Evolutionary conservation across 345 rosid species (phyloP), one percentile per base, ranked within the genome.

Genomic region (Pugionium cornutum): DNA sequence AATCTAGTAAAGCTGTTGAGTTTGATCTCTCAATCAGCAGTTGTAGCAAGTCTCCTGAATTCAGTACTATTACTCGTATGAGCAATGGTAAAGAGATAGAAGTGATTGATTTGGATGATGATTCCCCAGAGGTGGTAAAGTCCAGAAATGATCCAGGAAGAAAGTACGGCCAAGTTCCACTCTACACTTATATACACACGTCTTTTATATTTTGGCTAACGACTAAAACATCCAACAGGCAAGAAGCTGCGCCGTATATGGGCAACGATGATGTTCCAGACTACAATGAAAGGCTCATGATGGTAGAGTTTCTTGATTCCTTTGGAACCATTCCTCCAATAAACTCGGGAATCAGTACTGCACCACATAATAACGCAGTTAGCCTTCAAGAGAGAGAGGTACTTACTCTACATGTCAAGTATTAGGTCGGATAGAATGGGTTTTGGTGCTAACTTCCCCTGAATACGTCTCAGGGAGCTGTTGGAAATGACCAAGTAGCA

Each of bases 71-170:
- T 73, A 78, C 83, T 50, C 76, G 50, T 65, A 64, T 76, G 69
- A 75, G 75, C 71, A 77, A 77, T 70, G 82, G 78, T 64, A 87
- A 81, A 73, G 91, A 74, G 73, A 83, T 94, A 62, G 97, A 94
- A 82, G 81, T 94, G 68, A 94, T 94, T 79, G 95, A 90, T 72
- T 76, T 94, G 72, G 97, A 94, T 27, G 80, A 74, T 72, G 99
- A 90, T 82, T 81, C 85, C 49, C 70, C 75, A 46, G 78, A 71
- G 29, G 90, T 80, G 68, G 80, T 81, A 56, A 83, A 84, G 66
- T 85, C 76, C 41, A 74, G 79, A 52, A 80, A 79, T 45, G 67
- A 68, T 62, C 62, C 77, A 11, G 88, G 77, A 51, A 78, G 75
- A 69, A 94, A 78, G 99, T 94, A 83, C 9, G 88, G 11, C 48